Evolutionary conservation across 768 basidiomycete species (phyloP), one percentile per base, ranked within the genome.

Genomic region (Postia placenta): DNA sequence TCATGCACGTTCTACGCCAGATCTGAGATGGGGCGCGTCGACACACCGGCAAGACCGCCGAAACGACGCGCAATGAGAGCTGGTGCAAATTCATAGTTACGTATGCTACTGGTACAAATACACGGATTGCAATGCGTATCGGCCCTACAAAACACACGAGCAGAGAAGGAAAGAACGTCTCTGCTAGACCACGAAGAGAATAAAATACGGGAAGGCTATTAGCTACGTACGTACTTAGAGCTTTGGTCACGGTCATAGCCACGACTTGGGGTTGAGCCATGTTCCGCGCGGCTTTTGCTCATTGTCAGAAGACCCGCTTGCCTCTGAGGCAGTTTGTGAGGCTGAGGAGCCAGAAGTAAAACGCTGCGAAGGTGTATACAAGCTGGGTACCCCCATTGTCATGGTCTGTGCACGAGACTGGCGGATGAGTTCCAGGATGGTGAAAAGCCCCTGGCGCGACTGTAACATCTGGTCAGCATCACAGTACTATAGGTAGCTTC

Each of bases 361-460:
- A 41, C 51, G 49, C 43, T 60, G 55, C n/a, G 59, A 64, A 52
- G 50, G 60, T 43, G 60, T 58, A 47, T 53, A 61, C 17, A 67
- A 63, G 43, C 60, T 64, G 37, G 72, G 67, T 14, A 62, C 67
- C 12, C 69, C 73, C 30, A 74, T 62, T 14, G 69, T 57, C 69
- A 78, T 70, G 33, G 77, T 72, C 51, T 79, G 73, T 42, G 73
- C 71, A 49, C 89, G 85, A 43, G 90, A 84, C 65, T 91, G 84
- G 38, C 91, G 85, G 26, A 95, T 67, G 45, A 89, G 74, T 51
- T 75, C 75, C 42, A 95, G 75, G 49, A 95, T 85, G 37, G 92
- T 74, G 36, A 86, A 82, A 52, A 96, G 85, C 5, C 92, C 92
- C 66, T 91, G 87, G 38, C 89, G 87, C 58, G 87, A 92, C 89